phyloP scores from a whole-genome alignment of 495 filamentous ascomycete species.

The Podospora pseudopauciseta region DNA sequence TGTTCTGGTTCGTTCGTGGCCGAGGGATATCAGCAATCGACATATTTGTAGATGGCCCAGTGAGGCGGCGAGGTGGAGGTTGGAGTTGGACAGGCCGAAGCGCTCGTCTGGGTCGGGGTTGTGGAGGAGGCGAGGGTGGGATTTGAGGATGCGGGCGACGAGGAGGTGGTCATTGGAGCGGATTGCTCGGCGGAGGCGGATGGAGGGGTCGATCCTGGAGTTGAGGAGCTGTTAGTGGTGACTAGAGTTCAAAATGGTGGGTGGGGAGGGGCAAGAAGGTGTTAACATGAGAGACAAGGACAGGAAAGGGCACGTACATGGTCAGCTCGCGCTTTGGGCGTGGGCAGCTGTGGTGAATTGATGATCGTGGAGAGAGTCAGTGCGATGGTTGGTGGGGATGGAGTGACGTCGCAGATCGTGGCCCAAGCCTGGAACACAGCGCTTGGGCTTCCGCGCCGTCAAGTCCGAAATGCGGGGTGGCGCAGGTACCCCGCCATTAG shows the following conservation, averaged over 20 bases:
- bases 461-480: constrained; percentile 2
- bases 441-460: not conserved
- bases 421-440: not conserved
- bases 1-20: constrained; percentile 46
- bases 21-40: constrained; percentile 48
- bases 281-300: not conserved
- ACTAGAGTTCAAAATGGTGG: not conserved
- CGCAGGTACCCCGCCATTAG: constrained; percentile 6
- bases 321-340: not conserved
- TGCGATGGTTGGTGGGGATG: not conserved
- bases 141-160: constrained; percentile 67
- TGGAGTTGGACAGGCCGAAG: constrained; percentile 61
- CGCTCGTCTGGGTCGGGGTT: constrained; percentile 63
- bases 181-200: constrained; percentile 70
- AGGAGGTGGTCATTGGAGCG: constrained; percentile 65
- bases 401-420: not conserved
- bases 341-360: not conserved
- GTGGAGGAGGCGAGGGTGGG: constrained; percentile 62
- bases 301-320: not conserved
- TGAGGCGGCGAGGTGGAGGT: constrained; percentile 68
- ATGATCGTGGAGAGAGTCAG: not conserved
- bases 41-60: constrained; percentile 64
- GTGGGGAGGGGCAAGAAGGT: not conserved
- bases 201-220: constrained; percentile 60
- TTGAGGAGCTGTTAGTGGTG: not conserved